These are phyloP conservation scores for Fraxinus excelsior DNA, from an alignment of 257 asterid genomes.

Conservation along the genomic window DNA sequence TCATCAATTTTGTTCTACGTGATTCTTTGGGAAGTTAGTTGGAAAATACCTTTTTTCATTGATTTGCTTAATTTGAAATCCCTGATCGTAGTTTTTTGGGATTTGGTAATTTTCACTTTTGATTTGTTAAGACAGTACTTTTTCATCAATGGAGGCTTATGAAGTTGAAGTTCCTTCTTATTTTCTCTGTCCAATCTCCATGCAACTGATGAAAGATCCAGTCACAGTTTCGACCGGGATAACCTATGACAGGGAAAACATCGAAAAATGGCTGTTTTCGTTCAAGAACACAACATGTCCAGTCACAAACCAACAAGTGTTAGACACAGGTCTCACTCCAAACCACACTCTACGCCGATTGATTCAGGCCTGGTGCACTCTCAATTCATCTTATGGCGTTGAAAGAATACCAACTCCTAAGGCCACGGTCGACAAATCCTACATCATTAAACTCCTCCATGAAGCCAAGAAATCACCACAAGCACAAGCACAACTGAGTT, in stretches of 20 bases:
- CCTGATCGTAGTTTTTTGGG: neutral
- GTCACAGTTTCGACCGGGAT: conserved; percentile 74
- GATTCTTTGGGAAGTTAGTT: neutral
- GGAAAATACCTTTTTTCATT: neutral
- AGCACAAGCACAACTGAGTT: conserved; percentile 23
- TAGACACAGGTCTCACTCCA: conserved; percentile 55
- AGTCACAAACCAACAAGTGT: conserved; percentile 52
- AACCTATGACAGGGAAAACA: conserved; percentile 68
- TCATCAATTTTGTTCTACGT: conserved; percentile 1
- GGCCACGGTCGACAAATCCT: conserved; percentile 41
- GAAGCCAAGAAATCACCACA: conserved; percentile 39
- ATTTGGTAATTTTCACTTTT: neutral
- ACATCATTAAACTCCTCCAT: conserved; percentile 43
- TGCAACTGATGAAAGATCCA: conserved; percentile 83
- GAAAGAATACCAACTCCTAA: conserved; percentile 73
- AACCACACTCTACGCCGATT: conserved; percentile 69
- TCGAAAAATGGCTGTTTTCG: conserved; percentile 66
- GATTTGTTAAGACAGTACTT: no score
- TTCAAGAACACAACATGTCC: conserved; percentile 56
- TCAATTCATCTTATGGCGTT: conserved; percentile 49
- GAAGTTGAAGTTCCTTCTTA: conserved; percentile 57
- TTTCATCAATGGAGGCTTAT: conserved; percentile 13
- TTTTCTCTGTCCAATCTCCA: conserved; percentile 79
- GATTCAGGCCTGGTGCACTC: conserved; percentile 76
- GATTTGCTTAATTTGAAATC: neutral